A percentile compares a stretch with the other conserved stretches of the same genome.
Evolutionary conservation across 768 basidiomycete species (phyloP).

Genomic region (Lentinula sp.): DNA sequence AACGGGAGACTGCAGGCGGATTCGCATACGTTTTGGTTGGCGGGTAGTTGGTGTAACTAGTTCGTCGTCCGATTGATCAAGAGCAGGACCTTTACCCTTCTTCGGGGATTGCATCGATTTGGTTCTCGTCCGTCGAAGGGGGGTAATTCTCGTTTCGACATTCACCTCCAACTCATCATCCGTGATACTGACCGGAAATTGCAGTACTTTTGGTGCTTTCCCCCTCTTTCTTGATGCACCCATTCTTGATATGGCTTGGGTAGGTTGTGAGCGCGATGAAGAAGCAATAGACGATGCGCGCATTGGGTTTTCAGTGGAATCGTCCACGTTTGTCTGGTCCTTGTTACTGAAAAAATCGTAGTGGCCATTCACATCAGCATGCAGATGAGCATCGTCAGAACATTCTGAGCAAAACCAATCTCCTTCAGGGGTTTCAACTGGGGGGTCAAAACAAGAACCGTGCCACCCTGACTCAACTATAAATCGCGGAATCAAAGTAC

Average conservation of each 20-base stretch:
- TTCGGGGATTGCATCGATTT: constrained; percentile 13
- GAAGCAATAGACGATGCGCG: constrained; percentile 40
- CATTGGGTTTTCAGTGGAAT: background rate
- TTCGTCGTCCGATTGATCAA: constrained; percentile 17
- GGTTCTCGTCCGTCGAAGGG: background rate
- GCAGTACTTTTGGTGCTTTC: constrained; percentile 3
- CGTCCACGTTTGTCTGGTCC: background rate
- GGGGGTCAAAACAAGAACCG: constrained; percentile 72
- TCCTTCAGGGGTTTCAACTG: constrained; percentile 70
- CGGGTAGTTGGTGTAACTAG: constrained; percentile 19
- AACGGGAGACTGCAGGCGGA: constrained; percentile 33
- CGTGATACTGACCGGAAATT: constrained; percentile 4
- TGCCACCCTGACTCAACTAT: constrained; percentile 61
- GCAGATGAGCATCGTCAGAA: constrained; percentile 17
- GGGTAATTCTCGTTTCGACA: constrained; percentile 9
- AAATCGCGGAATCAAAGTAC: constrained; percentile 7
- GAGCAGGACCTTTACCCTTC: constrained; percentile 3
- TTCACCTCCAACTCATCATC: constrained; percentile 19
- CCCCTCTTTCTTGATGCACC: background rate
- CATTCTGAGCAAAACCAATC: constrained; percentile 71
- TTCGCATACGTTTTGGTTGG: constrained; percentile 40
- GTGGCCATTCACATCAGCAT: background rate
- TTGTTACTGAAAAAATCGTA: background rate
- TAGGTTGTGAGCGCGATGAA: constrained; percentile 23
- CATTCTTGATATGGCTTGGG: constrained; percentile 9